Conservation (phyloP, 1,284 basidiomycete species). For the Tilletiopsis washingtonensis region DNA sequence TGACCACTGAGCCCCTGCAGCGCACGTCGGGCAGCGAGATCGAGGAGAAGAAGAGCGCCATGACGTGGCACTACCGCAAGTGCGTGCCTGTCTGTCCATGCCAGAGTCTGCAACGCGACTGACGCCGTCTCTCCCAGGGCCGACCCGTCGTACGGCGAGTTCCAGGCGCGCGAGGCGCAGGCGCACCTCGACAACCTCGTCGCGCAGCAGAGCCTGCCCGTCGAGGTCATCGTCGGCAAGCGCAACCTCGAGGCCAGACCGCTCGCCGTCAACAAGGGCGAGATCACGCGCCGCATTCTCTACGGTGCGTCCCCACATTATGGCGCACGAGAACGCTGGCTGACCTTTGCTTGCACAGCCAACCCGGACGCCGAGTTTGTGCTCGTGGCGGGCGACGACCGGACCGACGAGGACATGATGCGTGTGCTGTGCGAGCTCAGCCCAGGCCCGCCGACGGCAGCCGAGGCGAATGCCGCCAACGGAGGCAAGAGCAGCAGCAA, state of each 20-base stretch:
- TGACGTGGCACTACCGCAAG: constrained; percentile 97
- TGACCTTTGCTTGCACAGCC: no score
- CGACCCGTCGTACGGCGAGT: constrained; percentile 83
- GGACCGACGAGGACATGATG: constrained; percentile 57
- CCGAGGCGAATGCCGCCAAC: background rate
- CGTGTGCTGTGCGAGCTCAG: constrained; percentile 27
- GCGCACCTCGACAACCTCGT: constrained; percentile 80
- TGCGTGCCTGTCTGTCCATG: no score
- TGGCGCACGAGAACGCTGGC: constrained; percentile 67
- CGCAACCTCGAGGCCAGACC: constrained; percentile 97
- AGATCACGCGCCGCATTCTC: constrained; percentile 88
- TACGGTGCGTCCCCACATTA: no score
- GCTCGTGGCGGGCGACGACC: constrained; percentile 96
- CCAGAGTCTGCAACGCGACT: no score
- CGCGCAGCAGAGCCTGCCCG: constrained; percentile 40
- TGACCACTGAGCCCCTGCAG: no score
- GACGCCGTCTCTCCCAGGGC: no score
- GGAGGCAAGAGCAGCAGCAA: background rate
- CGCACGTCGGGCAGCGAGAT: constrained; percentile 89
- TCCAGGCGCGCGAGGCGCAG: constrained; percentile 71
- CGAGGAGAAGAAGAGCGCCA: constrained; percentile 90
- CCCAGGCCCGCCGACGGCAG: constrained; percentile 1
- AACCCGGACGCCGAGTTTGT: constrained; percentile 91
- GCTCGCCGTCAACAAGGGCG: constrained; percentile 91
- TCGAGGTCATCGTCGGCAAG: constrained; percentile 61